Evolutionary conservation across 345 rosid genomes (phyloP), one percentile per base, ranked within the genome.

Genomic region (Bruguiera parviflora): DNA sequence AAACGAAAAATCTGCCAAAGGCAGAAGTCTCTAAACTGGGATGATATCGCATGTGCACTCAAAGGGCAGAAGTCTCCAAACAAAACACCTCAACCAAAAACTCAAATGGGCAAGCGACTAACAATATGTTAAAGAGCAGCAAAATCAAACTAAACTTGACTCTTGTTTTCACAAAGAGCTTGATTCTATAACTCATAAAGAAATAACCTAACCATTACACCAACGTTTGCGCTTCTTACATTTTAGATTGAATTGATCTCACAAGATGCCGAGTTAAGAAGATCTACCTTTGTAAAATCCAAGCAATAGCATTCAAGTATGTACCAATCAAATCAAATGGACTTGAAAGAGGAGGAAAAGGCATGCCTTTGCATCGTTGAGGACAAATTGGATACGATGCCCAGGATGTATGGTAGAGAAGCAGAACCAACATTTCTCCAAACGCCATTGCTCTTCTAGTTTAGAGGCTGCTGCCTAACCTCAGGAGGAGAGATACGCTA

Each of bases 401-500:
- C 97, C 97, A 10, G 97, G 98, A 77, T 91, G 89, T 67, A 93
- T 10, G 1, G 92, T 87, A 5, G 98, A 86, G 63, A 97, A 93
- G 76, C 98, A 93, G 78, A 93, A 93, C 97, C 97, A 93, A 74
- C 98, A 93, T 76, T 89, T 91, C 69, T 83, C 92, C 77, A 93
- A 83, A 66, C 98, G 91, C 97, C 28, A 93, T 93, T 10, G 31
- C 8, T 56, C 28, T 46, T 58, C 25, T 3, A 27, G 46, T 39
- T 53, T 22, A 58, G 25, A 8, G 6, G 61, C 21, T 15, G 61
- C 21, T 15, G 39, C 8, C 24, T 18, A 61, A 8, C 28, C 58
- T 57, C 28, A 27, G 28, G 9, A 22, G 6, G 37, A 20, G 16
- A 11, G 43, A 68, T 6, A 59, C 3, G 39, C 11, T 1, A 58